Conservation (phyloP, 495 filamentous ascomycete species). For the Clohesyomyces aquaticus region DNA sequence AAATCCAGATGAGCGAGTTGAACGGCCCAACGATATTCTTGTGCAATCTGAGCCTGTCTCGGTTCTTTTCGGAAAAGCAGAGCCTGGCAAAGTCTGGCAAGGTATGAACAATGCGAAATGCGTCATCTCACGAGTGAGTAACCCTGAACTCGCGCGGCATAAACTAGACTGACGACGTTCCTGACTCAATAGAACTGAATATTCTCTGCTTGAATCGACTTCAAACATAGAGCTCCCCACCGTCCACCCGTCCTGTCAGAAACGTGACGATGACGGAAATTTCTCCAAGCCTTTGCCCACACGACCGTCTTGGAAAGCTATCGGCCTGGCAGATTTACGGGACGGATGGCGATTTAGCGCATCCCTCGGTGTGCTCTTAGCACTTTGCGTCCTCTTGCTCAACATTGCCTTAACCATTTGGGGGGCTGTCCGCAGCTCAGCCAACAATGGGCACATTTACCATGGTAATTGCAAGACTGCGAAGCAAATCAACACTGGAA, state of each 20-base stretch:
- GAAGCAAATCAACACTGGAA: slow-evolving; percentile 20
- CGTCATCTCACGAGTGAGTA: no score
- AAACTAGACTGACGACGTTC: no score
- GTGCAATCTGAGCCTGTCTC: no score
- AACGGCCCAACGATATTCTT: no score
- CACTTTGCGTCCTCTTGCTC: slow-evolving; percentile 7
- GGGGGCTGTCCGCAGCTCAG: background rate
- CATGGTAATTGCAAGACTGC: slow-evolving; percentile 28
- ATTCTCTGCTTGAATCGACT: background rate
- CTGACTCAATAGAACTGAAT: background rate
- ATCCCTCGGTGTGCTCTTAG: background rate
- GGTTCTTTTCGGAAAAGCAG: no score
- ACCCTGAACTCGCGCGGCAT: no score
- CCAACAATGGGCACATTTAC: slow-evolving; percentile 19
- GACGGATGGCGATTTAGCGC: background rate
- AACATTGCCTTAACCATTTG: slow-evolving; percentile 5
- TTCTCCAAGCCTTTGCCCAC: background rate
- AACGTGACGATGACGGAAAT: background rate
- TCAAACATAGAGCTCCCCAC: background rate
- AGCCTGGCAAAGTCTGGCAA: no score
- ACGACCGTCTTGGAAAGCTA: background rate
- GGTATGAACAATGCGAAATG: no score
- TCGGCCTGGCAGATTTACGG: background rate
- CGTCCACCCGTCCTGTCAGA: background rate
- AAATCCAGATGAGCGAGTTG: no score